A percentile compares a stretch with the other conserved stretches of the same genome.
Conservation (phyloP, 2,329 filamentous ascomycete genomes). For the Botrytis porri region DNA sequence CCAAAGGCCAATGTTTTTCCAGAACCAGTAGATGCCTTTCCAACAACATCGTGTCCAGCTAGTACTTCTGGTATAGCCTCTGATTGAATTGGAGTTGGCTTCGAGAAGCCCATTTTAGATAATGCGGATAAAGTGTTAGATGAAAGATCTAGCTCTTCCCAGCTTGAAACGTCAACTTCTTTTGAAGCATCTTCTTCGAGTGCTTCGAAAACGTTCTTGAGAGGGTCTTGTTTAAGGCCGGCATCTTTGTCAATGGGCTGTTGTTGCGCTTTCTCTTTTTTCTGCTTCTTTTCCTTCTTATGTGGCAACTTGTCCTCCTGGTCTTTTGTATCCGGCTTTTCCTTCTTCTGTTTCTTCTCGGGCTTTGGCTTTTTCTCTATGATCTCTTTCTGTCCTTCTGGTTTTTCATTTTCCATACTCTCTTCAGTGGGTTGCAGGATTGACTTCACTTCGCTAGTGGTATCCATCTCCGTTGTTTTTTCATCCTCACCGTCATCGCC, state of each 20-base stretch:
- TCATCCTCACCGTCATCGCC: slow-evolving; percentile 39
- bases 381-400: not conserved
- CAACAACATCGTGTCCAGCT: slow-evolving; percentile 84
- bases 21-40: slow-evolving; percentile 93
- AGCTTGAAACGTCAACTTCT: slow-evolving; percentile 71
- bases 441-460: slow-evolving; percentile 29
- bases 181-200: slow-evolving; percentile 54
- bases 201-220: slow-evolving; percentile 39
- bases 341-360: slow-evolving; percentile 21
- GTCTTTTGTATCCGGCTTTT: slow-evolving; percentile 23
- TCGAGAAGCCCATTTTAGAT: slow-evolving; percentile 73
- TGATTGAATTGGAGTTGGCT: slow-evolving; percentile 79
- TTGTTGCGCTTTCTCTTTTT: slow-evolving; percentile 34
- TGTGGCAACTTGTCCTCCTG: slow-evolving; percentile 25
- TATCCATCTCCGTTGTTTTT: slow-evolving; percentile 38
- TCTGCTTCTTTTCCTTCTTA: slow-evolving; percentile 34
- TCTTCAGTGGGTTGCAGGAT: slow-evolving; percentile 28
- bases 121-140: slow-evolving; percentile 69
- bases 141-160: slow-evolving; percentile 73
- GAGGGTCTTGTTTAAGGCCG: slow-evolving; percentile 33
- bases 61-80: slow-evolving; percentile 78
- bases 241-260: slow-evolving; percentile 25
- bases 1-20: slow-evolving; percentile 95
- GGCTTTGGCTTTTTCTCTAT: slow-evolving; percentile 24
- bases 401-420: slow-evolving; percentile 4